These are phyloP conservation scores for Tolypocladium pustulatum DNA, from an alignment of 2,329 filamentous ascomycete species.

Conservation along the genomic window DNA sequence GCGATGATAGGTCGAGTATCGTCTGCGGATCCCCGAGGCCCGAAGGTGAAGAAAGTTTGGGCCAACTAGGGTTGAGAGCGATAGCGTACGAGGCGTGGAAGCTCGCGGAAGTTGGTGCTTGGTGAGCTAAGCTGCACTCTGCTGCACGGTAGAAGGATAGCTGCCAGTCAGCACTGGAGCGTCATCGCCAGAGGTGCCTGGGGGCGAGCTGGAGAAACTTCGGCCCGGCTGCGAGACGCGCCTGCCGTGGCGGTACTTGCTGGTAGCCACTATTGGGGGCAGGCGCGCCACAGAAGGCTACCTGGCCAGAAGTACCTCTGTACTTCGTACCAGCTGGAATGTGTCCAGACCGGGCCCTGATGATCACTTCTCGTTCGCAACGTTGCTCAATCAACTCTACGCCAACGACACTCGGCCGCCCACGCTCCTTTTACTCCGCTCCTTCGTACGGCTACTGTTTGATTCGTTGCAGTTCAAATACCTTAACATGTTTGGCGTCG, in stretches of 20 bases:
- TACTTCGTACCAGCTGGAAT: neutral
- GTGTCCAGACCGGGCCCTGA: neutral
- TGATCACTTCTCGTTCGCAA: neutral
- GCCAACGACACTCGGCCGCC: neutral
- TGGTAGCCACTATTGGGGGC: neutral
- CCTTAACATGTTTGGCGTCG: constrained; percentile 24
- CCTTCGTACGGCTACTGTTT: neutral
- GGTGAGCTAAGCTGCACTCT: neutral
- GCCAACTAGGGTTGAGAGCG: neutral
- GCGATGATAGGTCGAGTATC: neutral
- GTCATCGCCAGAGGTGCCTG: constrained; percentile 5
- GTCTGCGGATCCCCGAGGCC: neutral
- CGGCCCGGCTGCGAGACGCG: constrained; percentile 1
- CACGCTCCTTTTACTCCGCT: neutral
- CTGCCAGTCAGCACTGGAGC: neutral
- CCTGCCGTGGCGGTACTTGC: neutral
- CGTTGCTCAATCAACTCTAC: neutral
- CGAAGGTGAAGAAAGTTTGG: neutral
- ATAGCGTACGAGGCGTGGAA: constrained; percentile 1
- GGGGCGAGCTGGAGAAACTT: constrained; percentile 4
- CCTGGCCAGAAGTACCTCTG: constrained; percentile 7
- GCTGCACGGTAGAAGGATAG: neutral
- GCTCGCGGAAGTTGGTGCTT: constrained; percentile 5
- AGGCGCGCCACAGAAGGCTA: constrained; percentile 1
- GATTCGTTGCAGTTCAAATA: neutral